Conservation (phyloP, 176 grass and related monocot species). For the Avena atlantica region DNA sequence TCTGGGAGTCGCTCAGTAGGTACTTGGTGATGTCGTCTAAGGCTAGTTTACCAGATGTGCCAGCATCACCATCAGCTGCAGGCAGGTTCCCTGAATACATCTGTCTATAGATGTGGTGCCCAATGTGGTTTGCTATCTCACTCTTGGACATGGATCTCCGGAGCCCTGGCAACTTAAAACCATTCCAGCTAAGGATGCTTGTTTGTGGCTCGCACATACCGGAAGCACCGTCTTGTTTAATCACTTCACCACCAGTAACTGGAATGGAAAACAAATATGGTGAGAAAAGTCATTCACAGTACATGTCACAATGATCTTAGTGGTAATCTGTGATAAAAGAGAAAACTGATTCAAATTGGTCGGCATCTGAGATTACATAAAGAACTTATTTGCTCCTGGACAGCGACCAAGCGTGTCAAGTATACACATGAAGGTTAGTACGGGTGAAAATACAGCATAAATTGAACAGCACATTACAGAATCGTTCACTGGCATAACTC, state of each 20-base stretch:
- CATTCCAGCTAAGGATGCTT: conserved; percentile 24
- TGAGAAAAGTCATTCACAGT: background rate
- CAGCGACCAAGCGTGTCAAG: background rate
- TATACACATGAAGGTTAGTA: background rate
- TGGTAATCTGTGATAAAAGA: background rate
- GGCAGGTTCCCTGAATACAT: conserved; percentile 56
- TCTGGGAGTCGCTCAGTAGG: conserved; percentile 60
- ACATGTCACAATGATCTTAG: background rate
- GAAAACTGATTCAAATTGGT: background rate
- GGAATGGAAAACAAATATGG: conserved; percentile 33
- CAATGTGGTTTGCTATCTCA: conserved; percentile 68
- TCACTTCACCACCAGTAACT: conserved; percentile 34
- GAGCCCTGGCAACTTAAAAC: conserved; percentile 58
- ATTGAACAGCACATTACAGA: background rate
- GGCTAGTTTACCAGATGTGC: conserved; percentile 37
- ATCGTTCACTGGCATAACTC: background rate
- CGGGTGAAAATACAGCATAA: background rate
- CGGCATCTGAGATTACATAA: background rate
- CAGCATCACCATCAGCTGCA: conserved; percentile 25
- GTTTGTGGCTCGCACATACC: conserved; percentile 26
- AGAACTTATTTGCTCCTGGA: background rate
- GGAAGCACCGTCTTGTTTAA: conserved; percentile 42
- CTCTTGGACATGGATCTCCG: conserved; percentile 61
- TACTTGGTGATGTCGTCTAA: conserved; percentile 60
- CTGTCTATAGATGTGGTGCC: conserved; percentile 58